Percentiles rank a stretch among this genome's conserved stretches.
Evolutionary conservation across 441 rosid genomes (phyloP).

Genomic region (Aleurites moluccanus): DNA sequence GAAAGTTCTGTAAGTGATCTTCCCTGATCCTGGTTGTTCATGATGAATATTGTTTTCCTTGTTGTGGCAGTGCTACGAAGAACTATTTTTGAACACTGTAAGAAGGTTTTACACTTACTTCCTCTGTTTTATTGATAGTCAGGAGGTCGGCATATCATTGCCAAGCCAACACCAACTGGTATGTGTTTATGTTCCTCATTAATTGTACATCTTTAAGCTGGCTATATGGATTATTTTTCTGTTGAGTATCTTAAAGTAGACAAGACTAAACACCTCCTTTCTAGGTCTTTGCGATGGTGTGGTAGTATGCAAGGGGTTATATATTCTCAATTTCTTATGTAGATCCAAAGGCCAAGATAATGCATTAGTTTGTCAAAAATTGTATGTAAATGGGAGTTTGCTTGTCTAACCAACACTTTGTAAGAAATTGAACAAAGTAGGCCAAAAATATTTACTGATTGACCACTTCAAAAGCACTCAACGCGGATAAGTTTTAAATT

Average conservation of each 20-base stretch:
- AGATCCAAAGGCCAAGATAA: not conserved
- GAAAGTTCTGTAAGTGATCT: slow-evolving; percentile 47
- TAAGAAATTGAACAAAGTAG: not conserved
- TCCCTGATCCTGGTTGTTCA: not conserved
- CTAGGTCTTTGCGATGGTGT: not conserved
- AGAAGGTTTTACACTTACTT: slow-evolving; percentile 9
- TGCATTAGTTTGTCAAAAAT: not conserved
- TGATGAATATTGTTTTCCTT: not conserved
- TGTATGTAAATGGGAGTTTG: not conserved
- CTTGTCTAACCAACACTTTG: not conserved
- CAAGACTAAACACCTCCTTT: not conserved
- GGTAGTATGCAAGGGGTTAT: not conserved
- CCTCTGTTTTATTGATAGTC: slow-evolving; percentile 41
- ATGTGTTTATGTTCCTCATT: slow-evolving; percentile 4
- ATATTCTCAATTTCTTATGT: not conserved
- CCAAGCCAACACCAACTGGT: slow-evolving; percentile 77
- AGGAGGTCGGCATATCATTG: slow-evolving; percentile 54
- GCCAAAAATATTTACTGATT: not conserved
- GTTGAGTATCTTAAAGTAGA: not conserved
- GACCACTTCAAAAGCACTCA: not conserved
- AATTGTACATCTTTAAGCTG: not conserved
- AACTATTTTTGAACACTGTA: not conserved
- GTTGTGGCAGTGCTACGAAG: not conserved
- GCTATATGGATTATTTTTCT: not conserved
- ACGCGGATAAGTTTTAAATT: not conserved